Percentiles rank a stretch among this genome's conserved stretches.
Conservation (phyloP, 225 moss, liverwort and hornwort genomes). For the Thuidium tamariscinum region DNA sequence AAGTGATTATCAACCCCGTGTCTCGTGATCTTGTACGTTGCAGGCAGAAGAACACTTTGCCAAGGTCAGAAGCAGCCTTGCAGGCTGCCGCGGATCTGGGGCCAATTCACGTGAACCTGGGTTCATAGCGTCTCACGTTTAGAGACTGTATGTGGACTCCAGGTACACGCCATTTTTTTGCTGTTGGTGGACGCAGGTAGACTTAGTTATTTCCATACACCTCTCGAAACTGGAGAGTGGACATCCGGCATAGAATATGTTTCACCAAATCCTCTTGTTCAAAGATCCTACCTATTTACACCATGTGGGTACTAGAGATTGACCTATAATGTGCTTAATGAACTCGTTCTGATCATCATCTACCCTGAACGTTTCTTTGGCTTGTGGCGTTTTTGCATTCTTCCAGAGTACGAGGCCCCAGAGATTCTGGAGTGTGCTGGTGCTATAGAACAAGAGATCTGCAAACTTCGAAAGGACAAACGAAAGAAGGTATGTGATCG, state of each 20-base stretch:
- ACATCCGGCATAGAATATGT: background rate
- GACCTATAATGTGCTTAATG: background rate
- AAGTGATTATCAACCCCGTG: background rate
- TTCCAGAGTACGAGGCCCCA: conserved; percentile 65
- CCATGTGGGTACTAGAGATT: too few species aligned
- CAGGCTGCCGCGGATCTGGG: conserved; percentile 88
- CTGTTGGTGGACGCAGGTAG: background rate
- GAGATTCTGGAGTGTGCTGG: conserved; percentile 63
- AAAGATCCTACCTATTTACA: background rate
- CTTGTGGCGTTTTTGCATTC: background rate
- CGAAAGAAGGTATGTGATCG: conserved; percentile 50
- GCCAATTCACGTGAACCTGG: conserved; percentile 63
- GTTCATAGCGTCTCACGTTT: conserved; percentile 68
- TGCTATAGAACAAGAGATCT: conserved; percentile 58
- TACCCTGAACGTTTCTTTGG: background rate
- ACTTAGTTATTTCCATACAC: background rate
- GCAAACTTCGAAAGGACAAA: conserved; percentile 64
- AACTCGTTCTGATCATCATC: background rate
- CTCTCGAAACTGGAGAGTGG: conserved; percentile 2
- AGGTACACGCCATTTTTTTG: conserved; percentile 22
- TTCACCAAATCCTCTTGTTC: background rate
- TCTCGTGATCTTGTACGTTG: background rate
- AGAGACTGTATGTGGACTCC: conserved; percentile 82
- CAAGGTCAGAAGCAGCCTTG: conserved; percentile 95
- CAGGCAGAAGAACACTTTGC: conserved; percentile 80